These are phyloP conservation scores for Lepiota venenata DNA, from an alignment of 768 basidiomycete species.

Conservation along the genomic window DNA sequence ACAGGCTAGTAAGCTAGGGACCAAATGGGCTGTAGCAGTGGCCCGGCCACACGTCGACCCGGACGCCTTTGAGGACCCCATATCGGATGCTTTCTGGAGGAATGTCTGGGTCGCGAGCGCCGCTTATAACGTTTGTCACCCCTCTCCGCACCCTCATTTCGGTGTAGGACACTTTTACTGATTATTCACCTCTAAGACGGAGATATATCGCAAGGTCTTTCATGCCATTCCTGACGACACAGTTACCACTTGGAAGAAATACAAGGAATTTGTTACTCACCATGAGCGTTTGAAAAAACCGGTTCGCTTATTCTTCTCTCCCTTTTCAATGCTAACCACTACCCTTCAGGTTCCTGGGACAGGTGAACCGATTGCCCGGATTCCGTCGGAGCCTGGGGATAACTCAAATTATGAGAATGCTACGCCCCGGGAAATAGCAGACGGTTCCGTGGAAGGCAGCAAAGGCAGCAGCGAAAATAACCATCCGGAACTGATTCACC, in stretches of 20 bases:
- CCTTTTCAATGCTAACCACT: background rate
- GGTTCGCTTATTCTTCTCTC: constrained; percentile 35
- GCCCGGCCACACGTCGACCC: constrained; percentile 72
- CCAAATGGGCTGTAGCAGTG: constrained; percentile 62
- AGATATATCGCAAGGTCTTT: constrained; percentile 95
- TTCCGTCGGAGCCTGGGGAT: constrained; percentile 58
- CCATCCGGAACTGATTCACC: constrained; percentile 9
- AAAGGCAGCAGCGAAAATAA: constrained; percentile 25
- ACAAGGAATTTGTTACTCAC: constrained; percentile 75
- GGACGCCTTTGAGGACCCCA: constrained; percentile 83
- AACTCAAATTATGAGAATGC: constrained; percentile 28
- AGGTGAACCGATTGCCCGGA: constrained; percentile 45
- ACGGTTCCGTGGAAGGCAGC: constrained; percentile 25
- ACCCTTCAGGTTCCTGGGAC: constrained; percentile 39
- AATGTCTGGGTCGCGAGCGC: constrained; percentile 86
- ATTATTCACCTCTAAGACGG: constrained; percentile 54
- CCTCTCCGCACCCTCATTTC: constrained; percentile 9
- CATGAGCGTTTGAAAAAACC: constrained; percentile 73
- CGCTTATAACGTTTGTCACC: constrained; percentile 72
- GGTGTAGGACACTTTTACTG: constrained; percentile 17
- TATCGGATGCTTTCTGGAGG: constrained; percentile 87
- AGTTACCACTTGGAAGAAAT: constrained; percentile 94
- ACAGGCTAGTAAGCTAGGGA: constrained; percentile 45
- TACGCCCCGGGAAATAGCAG: constrained; percentile 20
- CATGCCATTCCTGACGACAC: constrained; percentile 90